Conservation (phyloP, 2,329 filamentous ascomycete species). For the Paraphaeosphaeria minitans region DNA sequence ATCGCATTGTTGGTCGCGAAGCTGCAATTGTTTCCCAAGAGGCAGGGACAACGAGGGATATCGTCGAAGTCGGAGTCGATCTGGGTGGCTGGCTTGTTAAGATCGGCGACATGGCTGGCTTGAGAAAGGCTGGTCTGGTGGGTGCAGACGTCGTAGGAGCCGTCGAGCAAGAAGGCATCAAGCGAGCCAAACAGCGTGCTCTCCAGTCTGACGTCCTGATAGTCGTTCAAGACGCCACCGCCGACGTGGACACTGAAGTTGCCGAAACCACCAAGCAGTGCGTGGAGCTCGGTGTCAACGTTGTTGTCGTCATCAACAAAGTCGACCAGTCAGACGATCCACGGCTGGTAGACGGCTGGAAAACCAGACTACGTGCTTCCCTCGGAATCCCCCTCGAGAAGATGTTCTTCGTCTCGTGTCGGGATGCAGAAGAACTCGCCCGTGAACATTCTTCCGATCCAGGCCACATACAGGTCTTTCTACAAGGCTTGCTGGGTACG, state of each 20-base stretch:
- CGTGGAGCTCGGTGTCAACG: conserved; percentile 54
- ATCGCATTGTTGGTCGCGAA: conserved; percentile 85
- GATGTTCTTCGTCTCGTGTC: conserved; percentile 75
- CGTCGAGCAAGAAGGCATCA: conserved; percentile 89
- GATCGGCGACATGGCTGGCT: conserved; percentile 93
- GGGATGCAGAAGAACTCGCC: conserved; percentile 53
- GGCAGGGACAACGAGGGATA: conserved; percentile 90
- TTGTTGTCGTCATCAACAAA: conserved; percentile 68
- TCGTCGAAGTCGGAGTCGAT: conserved; percentile 90
- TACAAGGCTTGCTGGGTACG: conserved; percentile 66
- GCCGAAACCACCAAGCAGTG: conserved; percentile 59
- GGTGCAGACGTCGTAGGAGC: conserved; percentile 61
- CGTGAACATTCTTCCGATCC: conserved; percentile 50
- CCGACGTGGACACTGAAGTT: conserved; percentile 70
- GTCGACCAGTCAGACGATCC: conserved; percentile 56
- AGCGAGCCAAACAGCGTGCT: conserved; percentile 80
- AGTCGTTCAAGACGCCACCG: conserved; percentile 68
- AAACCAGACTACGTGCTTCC: conserved; percentile 23
- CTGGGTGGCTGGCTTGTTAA: conserved; percentile 87
- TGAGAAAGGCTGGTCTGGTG: conserved; percentile 60
- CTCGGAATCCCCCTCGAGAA: conserved; percentile 44
- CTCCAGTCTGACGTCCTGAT: conserved; percentile 84
- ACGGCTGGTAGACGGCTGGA: conserved; percentile 23
- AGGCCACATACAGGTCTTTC: conserved; percentile 71
- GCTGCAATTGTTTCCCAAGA: conserved; percentile 94